These are phyloP conservation scores for Naganishia vaughanmartiniae DNA, from an alignment of 768 basidiomycete genomes.

Conservation along the genomic window DNA sequence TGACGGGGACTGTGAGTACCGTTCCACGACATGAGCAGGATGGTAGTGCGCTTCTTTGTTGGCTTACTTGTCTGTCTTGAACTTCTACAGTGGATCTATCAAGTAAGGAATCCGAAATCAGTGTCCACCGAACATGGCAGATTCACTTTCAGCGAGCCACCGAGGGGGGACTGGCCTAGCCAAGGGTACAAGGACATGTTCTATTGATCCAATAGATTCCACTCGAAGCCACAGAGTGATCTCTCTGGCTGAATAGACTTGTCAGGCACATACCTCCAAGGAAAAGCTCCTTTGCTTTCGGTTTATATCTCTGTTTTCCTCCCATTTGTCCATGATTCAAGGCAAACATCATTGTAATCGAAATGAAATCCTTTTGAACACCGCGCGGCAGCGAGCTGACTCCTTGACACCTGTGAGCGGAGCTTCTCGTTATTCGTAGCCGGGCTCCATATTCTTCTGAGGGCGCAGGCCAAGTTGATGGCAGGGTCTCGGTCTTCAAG, in stretches of 20 bases:
- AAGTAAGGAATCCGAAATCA: neutral
- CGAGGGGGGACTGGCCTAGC: neutral
- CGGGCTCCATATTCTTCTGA: too few species aligned
- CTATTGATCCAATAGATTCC: neutral
- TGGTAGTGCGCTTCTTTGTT: too few species aligned
- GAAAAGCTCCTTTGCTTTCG: neutral
- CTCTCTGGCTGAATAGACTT: neutral
- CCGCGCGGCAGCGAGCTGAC: too few species aligned
- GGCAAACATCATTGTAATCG: neutral
- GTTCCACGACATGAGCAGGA: too few species aligned
- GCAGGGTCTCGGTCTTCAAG: too few species aligned
- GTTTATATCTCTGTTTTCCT: neutral
- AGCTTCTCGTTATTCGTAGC: too few species aligned
- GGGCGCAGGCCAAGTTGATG: too few species aligned
- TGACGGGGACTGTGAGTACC: conserved; percentile 17
- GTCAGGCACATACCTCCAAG: neutral
- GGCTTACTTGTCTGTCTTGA: too few species aligned
- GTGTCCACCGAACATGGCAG: neutral
- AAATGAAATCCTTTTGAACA: neutral
- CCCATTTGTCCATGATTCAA: neutral
- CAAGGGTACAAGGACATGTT: neutral
- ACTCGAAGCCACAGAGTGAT: neutral
- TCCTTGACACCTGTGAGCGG: too few species aligned
- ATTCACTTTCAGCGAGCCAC: neutral
- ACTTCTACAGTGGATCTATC: neutral